Evolutionary conservation across 345 rosid species (phyloP).

Genomic region (Mallotus nudiflorus): DNA sequence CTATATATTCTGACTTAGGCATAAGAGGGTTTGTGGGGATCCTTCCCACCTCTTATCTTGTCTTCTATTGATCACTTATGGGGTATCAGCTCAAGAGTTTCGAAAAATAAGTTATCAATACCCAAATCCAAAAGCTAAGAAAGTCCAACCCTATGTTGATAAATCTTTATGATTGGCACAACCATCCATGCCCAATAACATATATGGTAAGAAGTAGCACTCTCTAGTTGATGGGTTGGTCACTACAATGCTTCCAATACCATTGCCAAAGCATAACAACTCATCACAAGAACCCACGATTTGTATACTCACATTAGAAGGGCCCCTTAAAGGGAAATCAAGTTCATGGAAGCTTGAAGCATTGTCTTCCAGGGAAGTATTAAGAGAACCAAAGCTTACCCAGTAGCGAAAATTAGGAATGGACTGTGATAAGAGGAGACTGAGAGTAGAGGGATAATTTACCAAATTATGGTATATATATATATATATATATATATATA

Average conservation of each 20-base stretch:
- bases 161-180: too few species aligned
- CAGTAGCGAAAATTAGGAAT: background rate
- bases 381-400: background rate
- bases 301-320: background rate
- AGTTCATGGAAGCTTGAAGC: background rate
- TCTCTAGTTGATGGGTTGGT: background rate
- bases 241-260: background rate
- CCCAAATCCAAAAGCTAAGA: constrained; percentile 2
- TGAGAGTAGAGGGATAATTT: background rate
- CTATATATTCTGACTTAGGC: too few species aligned
- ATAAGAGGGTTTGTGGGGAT: too few species aligned
- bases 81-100: too few species aligned
- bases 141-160: background rate
- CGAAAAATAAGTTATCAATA: too few species aligned
- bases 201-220: background rate
- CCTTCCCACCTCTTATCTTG: too few species aligned
- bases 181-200: background rate
- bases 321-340: background rate
- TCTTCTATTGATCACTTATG: too few species aligned
- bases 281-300: constrained; percentile 2
- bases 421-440: background rate
- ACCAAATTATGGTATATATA: too few species aligned
- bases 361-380: too few species aligned
- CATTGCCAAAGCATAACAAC: background rate
- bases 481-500: too few species aligned